Evolutionary conservation across 164 flowering plant species (phyloP), one percentile per base, ranked within the genome.

Genomic region (Cinnamomum micranthum): DNA sequence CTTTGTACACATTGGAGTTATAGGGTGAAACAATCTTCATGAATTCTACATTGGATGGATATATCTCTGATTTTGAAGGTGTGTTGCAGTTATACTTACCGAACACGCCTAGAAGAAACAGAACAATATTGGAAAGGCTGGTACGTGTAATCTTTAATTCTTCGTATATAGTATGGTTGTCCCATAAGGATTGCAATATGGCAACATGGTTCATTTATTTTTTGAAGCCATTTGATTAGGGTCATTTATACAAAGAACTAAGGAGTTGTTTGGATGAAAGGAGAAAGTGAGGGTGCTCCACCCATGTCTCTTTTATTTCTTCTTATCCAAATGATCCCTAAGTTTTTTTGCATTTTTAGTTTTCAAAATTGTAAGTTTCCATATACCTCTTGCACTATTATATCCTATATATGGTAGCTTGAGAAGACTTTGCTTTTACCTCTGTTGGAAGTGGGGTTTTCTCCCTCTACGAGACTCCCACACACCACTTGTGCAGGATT

Each of bases 81-180:
- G 27, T 81, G 60, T 70, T 85, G 84, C 91, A 95, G 99, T 84
- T 95, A 92, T 75, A 84, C 85, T 60, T 86, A 89, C 79, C 82
- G 94, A 76, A 86, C 98, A 76, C 83, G 78, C 68, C 79, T 95
- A 66, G 93, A 89, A 80, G 90, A 93, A 85, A 92, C 98, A 59
- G 97, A 93, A 83, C 85, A 85, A 73, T 89, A 91, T 79, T 95
- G 99, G 99, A 88, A 86, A 83, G 94, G 93, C 85, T 95, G 99
- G 99, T 95, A 83, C 27, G 85, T 74, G 22, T 52, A 68, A 7
- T 66, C 17, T 70, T 73, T 19, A 33, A 63, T 31, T 25, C 47
- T 72, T 15, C 17, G n/a, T 20, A 55, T 55, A 55, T 55, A 15
- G 17, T 17, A 4, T 55, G 60, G 47, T 41, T 4, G 4, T 55